Percentiles rank a stretch among this genome's conserved stretches.
phyloP scores from a whole-genome alignment of 1,284 basidiomycete genomes.

The Boletus semigastroideus region DNA sequence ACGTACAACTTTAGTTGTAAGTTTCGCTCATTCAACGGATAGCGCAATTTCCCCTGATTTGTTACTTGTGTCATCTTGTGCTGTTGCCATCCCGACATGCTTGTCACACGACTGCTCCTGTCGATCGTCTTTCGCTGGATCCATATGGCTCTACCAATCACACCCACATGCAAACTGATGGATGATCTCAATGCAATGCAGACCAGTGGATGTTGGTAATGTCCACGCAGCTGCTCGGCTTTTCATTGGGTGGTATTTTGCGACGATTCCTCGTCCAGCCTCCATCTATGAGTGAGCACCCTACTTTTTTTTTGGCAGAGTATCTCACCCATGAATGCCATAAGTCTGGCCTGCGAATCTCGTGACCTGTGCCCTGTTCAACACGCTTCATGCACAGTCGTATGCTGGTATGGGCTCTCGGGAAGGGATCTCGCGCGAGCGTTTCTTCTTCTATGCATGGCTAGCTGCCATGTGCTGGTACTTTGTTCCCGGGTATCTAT shows the following conservation, averaged over 20 bases:
- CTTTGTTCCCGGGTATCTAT: constrained; percentile 71
- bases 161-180: background rate
- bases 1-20: constrained; percentile 60
- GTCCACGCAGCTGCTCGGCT: constrained; percentile 84
- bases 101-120: background rate
- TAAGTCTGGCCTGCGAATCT: constrained; percentile 87
- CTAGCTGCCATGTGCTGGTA: constrained; percentile 65
- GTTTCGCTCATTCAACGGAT: constrained; percentile 15
- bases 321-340: background rate
- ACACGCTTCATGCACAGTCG: constrained; percentile 63
- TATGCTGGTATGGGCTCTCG: constrained; percentile 62
- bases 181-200: constrained; percentile 21
- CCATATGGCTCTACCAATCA: background rate
- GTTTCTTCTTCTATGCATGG: constrained; percentile 74
- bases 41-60: background rate
- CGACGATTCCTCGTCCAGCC: constrained; percentile 81
- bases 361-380: constrained; percentile 81
- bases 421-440: constrained; percentile 69
- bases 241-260: constrained; percentile 80
- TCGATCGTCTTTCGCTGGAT: background rate
- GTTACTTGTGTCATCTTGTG: no score
- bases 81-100: background rate
- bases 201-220: constrained; percentile 82
- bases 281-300: constrained; percentile 73
- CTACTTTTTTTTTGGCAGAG: background rate